Percentiles rank a stretch among this genome's conserved stretches.
phyloP scores from a whole-genome alignment of 495 filamentous ascomycete genomes.

The Xylaria cubensis region DNA sequence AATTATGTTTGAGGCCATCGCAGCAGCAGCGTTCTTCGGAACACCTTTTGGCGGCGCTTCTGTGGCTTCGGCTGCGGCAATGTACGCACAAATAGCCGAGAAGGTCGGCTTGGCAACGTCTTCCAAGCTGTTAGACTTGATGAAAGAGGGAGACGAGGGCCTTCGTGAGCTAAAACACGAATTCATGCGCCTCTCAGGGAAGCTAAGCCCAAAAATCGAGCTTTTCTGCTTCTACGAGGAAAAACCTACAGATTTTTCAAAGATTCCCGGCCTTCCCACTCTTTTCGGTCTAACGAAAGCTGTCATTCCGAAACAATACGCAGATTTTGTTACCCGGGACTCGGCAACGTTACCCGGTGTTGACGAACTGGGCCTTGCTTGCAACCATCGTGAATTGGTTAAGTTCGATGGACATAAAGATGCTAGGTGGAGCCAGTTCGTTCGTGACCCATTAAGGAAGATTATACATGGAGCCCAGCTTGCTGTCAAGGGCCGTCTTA shows the following conservation, averaged over 20 bases:
- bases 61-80: constrained; percentile 37
- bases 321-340: constrained; percentile 42
- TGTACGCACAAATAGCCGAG: constrained; percentile 41
- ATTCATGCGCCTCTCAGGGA: constrained; percentile 40
- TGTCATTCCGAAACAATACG: constrained; percentile 35
- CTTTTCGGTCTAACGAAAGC: constrained; percentile 36
- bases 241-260: constrained; percentile 40
- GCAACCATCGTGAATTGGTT: constrained; percentile 45
- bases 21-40: constrained; percentile 45
- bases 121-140: constrained; percentile 43
- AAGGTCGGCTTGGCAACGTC: constrained; percentile 35
- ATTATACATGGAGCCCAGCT: constrained; percentile 44
- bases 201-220: constrained; percentile 40
- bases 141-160: constrained; percentile 42
- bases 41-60: constrained; percentile 46
- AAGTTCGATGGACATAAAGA: constrained; percentile 46
- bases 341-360: constrained; percentile 44
- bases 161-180: constrained; percentile 43
- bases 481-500: constrained; percentile 43
- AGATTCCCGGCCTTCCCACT: constrained; percentile 35
- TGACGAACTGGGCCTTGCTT: constrained; percentile 40
- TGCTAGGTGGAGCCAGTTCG: constrained; percentile 38
- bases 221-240: constrained; percentile 44
- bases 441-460: constrained; percentile 39
- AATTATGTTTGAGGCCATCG: constrained; percentile 46